These are phyloP conservation scores for Spirogloea muscicola DNA, from an alignment of 139 green algal species.

Conservation along the genomic window DNA sequence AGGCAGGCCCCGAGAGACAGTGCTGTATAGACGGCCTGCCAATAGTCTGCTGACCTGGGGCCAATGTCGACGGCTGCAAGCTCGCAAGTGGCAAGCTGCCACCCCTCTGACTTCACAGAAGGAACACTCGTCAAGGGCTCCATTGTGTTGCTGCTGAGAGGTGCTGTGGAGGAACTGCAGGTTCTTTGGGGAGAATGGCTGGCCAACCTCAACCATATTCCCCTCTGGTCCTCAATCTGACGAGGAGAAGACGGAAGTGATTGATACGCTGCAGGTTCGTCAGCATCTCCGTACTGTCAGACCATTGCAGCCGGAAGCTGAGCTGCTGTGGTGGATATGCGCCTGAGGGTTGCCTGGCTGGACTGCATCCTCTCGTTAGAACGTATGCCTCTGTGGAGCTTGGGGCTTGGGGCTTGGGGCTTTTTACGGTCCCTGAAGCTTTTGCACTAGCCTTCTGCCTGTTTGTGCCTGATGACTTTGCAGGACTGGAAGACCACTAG, in stretches of 20 bases:
- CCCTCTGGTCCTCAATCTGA: conserved; percentile 56
- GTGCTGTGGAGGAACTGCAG: too few relatives aligned
- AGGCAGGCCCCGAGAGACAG: not conserved
- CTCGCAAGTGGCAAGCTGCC: not conserved
- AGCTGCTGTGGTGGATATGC: not conserved
- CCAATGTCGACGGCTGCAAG: not conserved
- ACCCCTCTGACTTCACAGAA: too few relatives aligned
- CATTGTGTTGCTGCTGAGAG: too few relatives aligned
- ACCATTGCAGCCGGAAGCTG: not conserved
- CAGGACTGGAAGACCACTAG: conserved; percentile 61
- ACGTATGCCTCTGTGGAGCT: too few relatives aligned
- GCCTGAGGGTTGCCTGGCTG: not conserved
- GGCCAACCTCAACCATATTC: conserved; percentile 63
- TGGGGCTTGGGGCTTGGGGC: too few relatives aligned
- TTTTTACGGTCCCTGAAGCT: too few relatives aligned
- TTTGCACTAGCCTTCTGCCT: not conserved
- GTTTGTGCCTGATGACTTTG: not conserved
- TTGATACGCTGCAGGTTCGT: conserved; percentile 70
- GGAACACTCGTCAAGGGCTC: too few relatives aligned
- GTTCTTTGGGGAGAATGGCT: conserved; percentile 75
- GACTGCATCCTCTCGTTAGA: too few relatives aligned
- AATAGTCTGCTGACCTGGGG: too few relatives aligned
- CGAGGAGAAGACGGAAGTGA: conserved; percentile 63
- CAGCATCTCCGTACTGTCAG: not conserved
- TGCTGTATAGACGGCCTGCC: too few relatives aligned